Evolutionary conservation across 2,329 filamentous ascomycete species (phyloP).

Genomic region (Fusarium graminum): DNA sequence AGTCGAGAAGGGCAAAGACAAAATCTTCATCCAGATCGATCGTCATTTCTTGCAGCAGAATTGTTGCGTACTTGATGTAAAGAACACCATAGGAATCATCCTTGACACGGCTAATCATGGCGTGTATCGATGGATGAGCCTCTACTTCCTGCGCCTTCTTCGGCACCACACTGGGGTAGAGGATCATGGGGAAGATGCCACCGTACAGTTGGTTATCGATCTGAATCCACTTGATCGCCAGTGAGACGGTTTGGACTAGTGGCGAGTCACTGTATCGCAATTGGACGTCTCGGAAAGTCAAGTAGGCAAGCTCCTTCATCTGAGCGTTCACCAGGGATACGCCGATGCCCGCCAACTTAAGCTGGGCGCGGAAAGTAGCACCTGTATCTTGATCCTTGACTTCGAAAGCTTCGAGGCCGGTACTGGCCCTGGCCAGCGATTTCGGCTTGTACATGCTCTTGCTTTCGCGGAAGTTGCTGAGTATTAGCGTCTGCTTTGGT

Average conservation of each 20-base stretch:
- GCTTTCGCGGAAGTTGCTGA: slow-evolving; percentile 93
- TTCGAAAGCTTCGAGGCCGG: slow-evolving; percentile 77
- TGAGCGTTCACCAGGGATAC: slow-evolving; percentile 95
- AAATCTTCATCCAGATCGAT: slow-evolving; percentile 98
- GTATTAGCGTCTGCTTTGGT: slow-evolving; percentile 91
- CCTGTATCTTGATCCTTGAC: slow-evolving; percentile 92
- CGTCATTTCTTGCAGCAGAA: slow-evolving; percentile 97
- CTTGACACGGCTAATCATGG: slow-evolving; percentile 93
- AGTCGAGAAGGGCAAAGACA: slow-evolving; percentile 95
- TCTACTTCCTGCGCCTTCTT: slow-evolving; percentile 98
- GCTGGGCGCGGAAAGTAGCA: slow-evolving; percentile 88
- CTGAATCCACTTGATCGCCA: slow-evolving; percentile 98
- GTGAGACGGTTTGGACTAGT: slow-evolving; percentile 89
- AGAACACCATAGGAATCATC: slow-evolving; percentile 98
- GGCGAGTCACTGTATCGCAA: slow-evolving; percentile 94
- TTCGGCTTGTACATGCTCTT: slow-evolving; percentile 86
- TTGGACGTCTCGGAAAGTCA: slow-evolving; percentile 92
- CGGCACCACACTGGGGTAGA: slow-evolving; percentile 97
- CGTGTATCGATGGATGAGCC: slow-evolving; percentile 92
- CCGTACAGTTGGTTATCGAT: slow-evolving; percentile 99
- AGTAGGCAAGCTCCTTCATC: slow-evolving; percentile 89
- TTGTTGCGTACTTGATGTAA: slow-evolving; percentile 97
- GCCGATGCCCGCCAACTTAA: slow-evolving; percentile 90
- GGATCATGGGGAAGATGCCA: slow-evolving; percentile 95
- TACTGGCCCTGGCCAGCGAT: slow-evolving; percentile 63